Base-by-base conservation (phyloP, 2,329 filamentous ascomycete genomes). In the Tolypocladium pustulatum region DNA sequence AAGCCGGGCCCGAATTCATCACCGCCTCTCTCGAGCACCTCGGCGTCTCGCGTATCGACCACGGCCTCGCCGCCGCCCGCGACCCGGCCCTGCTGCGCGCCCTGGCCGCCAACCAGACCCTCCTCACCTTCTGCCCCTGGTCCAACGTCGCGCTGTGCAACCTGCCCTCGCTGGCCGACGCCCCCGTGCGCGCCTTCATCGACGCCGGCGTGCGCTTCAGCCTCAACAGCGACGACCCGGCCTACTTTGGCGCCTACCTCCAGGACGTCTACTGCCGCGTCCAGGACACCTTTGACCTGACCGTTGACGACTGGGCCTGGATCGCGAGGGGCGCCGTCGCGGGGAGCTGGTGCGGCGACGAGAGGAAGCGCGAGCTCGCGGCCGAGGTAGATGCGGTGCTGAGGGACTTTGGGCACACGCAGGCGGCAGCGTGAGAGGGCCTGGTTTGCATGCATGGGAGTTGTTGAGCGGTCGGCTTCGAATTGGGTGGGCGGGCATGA, bases 81-180 rank as follows among this genome's bases (percentile, higher is more conserved):
- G 43, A 49, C 43, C 43, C 43, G 43, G 43, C 43, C 0, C 74
- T 91, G 32, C 73, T 90, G 69, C 67, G 75, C 60, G 76, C 80
- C 30, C 77, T 91, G 17, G 86, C 81, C 1, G 68, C 72, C 15
- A 74, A 83, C 58, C 75, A 79, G 41, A 83, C 81, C 25, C 66
- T 92, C 67, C 71, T 92, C 59, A 89, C 87, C 0, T 76, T 90
- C 41, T 93, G 89, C 67, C 89, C 89, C 1, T 68, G 90, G 60
- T 89, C 85, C 64, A 91, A 93, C 71, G 82, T 91, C 4, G 67
- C 64, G 2, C 65, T 71, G 32, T 60, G 63, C 58, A 67, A 67
- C 55, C 58, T 70, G 17, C 58, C 63, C 71, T 7, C 43, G 13
- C 43, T 49, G 43, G 43, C 43, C 25, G 43, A 49, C 43, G 43